These are phyloP conservation scores for Huiozyma naganishii DNA, from an alignment of 805 yeast species.

Conservation along the genomic window DNA sequence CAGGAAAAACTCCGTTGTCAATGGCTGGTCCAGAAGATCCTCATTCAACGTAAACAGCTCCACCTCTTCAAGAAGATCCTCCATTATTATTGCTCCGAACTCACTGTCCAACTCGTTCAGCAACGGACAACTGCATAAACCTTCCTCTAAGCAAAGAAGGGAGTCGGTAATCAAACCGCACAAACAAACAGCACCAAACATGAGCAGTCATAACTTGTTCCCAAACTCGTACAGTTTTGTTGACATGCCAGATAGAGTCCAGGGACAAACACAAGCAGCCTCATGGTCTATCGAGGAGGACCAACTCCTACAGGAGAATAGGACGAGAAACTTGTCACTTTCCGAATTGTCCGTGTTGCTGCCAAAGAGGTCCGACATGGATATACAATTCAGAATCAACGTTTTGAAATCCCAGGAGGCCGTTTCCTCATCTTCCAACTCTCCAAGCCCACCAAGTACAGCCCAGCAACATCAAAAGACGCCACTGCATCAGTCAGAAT, in stretches of 20 bases:
- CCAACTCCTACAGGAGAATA: constrained; percentile 43
- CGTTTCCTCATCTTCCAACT: neutral
- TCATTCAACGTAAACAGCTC: constrained; percentile 16
- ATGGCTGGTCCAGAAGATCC: constrained; percentile 21
- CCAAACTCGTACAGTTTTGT: constrained; percentile 10
- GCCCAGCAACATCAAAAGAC: neutral
- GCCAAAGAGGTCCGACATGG: constrained; percentile 65
- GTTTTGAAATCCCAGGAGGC: constrained; percentile 19
- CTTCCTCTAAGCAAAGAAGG: constrained; percentile 10
- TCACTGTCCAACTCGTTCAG: constrained; percentile 10
- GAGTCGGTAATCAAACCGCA: constrained; percentile 14
- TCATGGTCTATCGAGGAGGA: constrained; percentile 59
- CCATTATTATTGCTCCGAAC: constrained; percentile 19
- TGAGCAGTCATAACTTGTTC: constrained; percentile 1
- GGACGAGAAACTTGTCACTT: constrained; percentile 50
- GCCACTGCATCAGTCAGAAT: neutral
- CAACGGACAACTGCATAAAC: neutral
- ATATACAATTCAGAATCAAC: constrained; percentile 54
- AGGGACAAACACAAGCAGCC: neutral
- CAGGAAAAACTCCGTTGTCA: constrained; percentile 24
- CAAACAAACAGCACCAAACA: constrained; percentile 1
- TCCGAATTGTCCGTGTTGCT: constrained; percentile 65
- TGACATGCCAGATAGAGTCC: constrained; percentile 10
- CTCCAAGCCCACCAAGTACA: neutral
- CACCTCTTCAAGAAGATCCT: constrained; percentile 21